Conservation (phyloP, 345 rosid species). For the Aquilaria sinensis region DNA sequence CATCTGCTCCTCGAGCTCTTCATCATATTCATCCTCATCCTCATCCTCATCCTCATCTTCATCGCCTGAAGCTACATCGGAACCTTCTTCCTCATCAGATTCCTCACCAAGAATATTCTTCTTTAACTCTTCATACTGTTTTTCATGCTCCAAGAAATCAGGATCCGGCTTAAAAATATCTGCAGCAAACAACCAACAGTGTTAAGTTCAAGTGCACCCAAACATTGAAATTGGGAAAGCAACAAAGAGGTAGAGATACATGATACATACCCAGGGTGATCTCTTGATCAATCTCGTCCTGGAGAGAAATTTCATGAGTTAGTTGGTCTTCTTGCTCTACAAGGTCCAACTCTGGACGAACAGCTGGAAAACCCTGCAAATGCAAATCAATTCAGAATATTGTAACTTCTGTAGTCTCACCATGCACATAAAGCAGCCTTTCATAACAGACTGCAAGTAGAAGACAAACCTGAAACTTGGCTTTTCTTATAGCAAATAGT, state of each 20-base stretch:
- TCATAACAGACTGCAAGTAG: constrained; percentile 1
- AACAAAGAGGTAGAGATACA: constrained; percentile 4
- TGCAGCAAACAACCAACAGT: constrained; percentile 18
- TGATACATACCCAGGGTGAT: constrained; percentile 63
- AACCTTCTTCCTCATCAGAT: constrained; percentile 77
- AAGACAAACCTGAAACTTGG: constrained; percentile 74
- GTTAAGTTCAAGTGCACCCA: constrained; percentile 8
- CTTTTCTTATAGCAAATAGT: constrained; percentile 74
- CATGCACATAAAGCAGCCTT: background rate
- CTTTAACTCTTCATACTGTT: constrained; percentile 79
- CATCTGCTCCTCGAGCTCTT: constrained; percentile 74
- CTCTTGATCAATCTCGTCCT: constrained; percentile 66
- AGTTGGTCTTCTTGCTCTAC: constrained; percentile 83
- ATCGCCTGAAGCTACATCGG: constrained; percentile 57
- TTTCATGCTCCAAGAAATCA: constrained; percentile 80
- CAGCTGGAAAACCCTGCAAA: constrained; percentile 85
- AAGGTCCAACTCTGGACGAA: constrained; percentile 90
- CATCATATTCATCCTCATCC: constrained; percentile 48
- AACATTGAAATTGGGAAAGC: background rate
- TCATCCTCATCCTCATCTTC: constrained; percentile 45
- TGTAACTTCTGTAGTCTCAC: background rate
- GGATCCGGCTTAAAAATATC: constrained; percentile 78
- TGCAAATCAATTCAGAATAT: constrained; percentile 6
- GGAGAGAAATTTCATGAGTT: constrained; percentile 83
- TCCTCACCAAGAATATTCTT: constrained; percentile 82